phyloP scores from a whole-genome alignment of 2,329 filamentous ascomycete genomes.

The Diaporthe australafricana region DNA sequence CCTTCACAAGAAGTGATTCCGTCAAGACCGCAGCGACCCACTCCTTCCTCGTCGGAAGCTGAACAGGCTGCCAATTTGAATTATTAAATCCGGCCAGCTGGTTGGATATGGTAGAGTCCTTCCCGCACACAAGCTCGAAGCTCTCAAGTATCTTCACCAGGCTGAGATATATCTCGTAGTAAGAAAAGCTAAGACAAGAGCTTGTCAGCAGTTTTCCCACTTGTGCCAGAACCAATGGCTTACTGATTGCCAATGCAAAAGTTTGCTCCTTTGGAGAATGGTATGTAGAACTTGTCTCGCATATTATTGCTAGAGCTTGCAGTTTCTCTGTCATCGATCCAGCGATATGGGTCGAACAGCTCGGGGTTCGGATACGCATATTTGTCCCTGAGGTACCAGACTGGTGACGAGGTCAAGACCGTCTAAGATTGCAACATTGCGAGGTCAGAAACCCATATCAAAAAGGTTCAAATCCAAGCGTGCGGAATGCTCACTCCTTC shows the following conservation, averaged over 20 bases:
- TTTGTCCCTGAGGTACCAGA: conserved; percentile 46
- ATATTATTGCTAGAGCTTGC: conserved; percentile 37
- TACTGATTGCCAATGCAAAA: conserved; percentile 45
- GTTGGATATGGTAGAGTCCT: neutral
- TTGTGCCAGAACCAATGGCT: too few relatives aligned
- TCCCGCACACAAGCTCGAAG: neutral
- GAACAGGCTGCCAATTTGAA: conserved; percentile 37
- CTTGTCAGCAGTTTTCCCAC: neutral
- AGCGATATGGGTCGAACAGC: conserved; percentile 43
- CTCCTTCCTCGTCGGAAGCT: conserved; percentile 39
- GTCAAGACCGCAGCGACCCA: conserved; percentile 41
- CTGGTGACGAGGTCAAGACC: conserved; percentile 44
- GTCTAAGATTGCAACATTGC: conserved; percentile 35
- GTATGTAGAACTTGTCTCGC: conserved; percentile 45
- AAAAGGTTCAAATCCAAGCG: neutral
- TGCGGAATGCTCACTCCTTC: conserved; percentile 38
- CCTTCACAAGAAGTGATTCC: conserved; percentile 1
- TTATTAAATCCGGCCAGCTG: conserved; percentile 3
- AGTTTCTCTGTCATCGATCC: conserved; percentile 33
- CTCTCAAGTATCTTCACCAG: conserved; percentile 11
- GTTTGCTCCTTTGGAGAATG: conserved; percentile 45
- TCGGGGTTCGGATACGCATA: conserved; percentile 42
- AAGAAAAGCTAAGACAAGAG: conserved; percentile 11
- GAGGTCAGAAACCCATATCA: neutral
- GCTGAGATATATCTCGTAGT: conserved; percentile 27